A percentile compares a stretch with the other conserved stretches of the same genome.
Conservation (phyloP, 1,284 basidiomycete genomes). For the Peniophora sp. region DNA sequence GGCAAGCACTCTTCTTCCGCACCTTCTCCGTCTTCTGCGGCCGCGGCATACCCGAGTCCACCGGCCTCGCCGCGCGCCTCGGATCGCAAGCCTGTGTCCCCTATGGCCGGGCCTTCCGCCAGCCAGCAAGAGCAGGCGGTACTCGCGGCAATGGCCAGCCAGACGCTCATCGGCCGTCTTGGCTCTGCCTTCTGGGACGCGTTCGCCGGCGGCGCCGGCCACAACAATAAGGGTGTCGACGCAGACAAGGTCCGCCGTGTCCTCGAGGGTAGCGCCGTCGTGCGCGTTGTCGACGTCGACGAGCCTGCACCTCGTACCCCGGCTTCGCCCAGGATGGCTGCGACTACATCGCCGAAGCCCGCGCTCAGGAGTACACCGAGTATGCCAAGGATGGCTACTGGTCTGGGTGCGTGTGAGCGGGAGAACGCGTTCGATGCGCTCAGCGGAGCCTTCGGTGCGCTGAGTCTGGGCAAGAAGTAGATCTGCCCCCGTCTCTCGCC, state of each 20-base stretch:
- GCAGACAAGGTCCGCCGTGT: constrained; percentile 71
- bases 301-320: neutral
- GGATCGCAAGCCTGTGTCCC: neutral
- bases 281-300: constrained; percentile 69
- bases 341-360: constrained; percentile 5
- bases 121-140: constrained; percentile 30
- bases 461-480: constrained; percentile 47
- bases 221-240: constrained; percentile 30
- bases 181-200: constrained; percentile 77
- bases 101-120: constrained; percentile 17
- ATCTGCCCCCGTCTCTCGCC: neutral
- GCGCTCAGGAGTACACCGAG: too few relatives aligned
- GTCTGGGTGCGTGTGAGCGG: constrained; percentile 8
- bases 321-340: neutral
- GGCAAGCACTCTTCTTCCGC: constrained; percentile 35
- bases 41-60: constrained; percentile 9
- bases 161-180: constrained; percentile 60
- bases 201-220: constrained; percentile 43
- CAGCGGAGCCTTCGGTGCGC: constrained; percentile 40
- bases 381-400: constrained; percentile 1
- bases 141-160: constrained; percentile 60
- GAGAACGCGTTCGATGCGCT: constrained; percentile 20
- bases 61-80: constrained; percentile 10
- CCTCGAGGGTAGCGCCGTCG: constrained; percentile 68
- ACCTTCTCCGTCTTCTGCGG: constrained; percentile 21